Evolutionary conservation across 257 asterid species (phyloP), one percentile per base, ranked within the genome.

Genomic region (Salvia splendens): DNA sequence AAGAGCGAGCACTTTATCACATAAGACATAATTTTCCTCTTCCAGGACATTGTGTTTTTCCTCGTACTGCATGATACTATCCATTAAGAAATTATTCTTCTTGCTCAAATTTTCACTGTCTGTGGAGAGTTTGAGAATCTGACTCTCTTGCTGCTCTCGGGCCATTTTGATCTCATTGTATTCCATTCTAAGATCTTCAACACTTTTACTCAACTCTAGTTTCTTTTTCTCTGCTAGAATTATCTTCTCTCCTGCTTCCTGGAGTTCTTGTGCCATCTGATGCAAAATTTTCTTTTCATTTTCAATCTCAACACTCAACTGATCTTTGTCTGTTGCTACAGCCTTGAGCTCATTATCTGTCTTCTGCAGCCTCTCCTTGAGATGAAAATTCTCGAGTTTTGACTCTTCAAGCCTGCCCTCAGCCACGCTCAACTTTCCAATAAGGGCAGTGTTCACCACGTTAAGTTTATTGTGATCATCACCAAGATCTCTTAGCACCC

Each of bases 381-480:
- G 80, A 17, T 75, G 49, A 69, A 73, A 71, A 69, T 80, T 72
- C 69, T 91, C 92, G 17, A 56, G 67, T 47, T 81, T 75, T 12
- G 87, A 76, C 70, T 84, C 85, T 73, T 75, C 86, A 72, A 84
- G 57, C 69, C 68, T 85, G 71, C 65, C 73, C 70, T 87, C 90
- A 4, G 84, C 66, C 50, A 67, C 67, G 80, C 80, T 80, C 74
- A 87, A 64, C 56, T 76, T 85, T 66, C 73, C 83, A 56, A 68
- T 45, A 24, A 84, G 80, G 50, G 79, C 81, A 61, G 68, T 80
- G 72, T 80, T 86, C 16, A 58, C 28, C 64, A 57, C 78, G 24
- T 75, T 68, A 28, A 86, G 85, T 68, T 73, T 68, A 62, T 75
- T 65, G 12, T 71, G 67, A 75, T 81, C 88, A 61, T 57, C 69